These are phyloP conservation scores for Wallacemonas rigidus DNA, from an alignment of 208 protist species.

Conservation along the genomic window DNA sequence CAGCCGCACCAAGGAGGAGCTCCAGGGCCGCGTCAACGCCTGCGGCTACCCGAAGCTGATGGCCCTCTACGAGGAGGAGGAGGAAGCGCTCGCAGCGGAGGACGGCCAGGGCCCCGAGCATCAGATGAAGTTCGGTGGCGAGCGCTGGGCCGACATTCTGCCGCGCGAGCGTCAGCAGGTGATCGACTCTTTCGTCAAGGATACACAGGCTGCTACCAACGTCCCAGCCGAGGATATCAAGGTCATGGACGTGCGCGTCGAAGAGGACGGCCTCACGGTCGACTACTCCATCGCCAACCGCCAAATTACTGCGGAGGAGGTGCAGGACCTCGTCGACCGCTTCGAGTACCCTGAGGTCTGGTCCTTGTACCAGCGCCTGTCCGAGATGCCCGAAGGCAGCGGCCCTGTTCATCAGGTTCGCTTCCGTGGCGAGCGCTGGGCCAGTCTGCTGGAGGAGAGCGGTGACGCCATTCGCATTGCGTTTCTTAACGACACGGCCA, in stretches of 20 bases:
- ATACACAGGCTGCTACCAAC: slow-evolving; percentile 49
- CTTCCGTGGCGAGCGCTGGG: slow-evolving; percentile 51
- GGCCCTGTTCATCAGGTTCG: slow-evolving; percentile 40
- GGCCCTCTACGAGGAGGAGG: slow-evolving; percentile 55
- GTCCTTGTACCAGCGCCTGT: slow-evolving; percentile 52
- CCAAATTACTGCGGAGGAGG: slow-evolving; percentile 24
- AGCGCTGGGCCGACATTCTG: slow-evolving; percentile 47
- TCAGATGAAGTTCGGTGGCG: slow-evolving; percentile 60
- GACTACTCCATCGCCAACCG: slow-evolving; percentile 47
- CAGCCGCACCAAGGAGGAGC: slow-evolving; percentile 27
- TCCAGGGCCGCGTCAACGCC: slow-evolving; percentile 40
- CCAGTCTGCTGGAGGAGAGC: slow-evolving; percentile 29
- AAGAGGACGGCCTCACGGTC: slow-evolving; percentile 46
- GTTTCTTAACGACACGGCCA: slow-evolving; percentile 44
- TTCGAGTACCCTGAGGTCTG: slow-evolving; percentile 61
- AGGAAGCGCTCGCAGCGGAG: slow-evolving; percentile 4
- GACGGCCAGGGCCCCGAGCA: slow-evolving; percentile 28
- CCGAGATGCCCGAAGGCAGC: slow-evolving; percentile 26
- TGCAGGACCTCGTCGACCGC: slow-evolving; percentile 44
- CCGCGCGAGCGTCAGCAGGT: slow-evolving; percentile 35
- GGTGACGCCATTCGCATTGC: slow-evolving; percentile 31
- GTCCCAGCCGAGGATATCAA: slow-evolving; percentile 28
- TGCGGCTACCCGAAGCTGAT: slow-evolving; percentile 52
- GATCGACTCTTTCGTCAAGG: slow-evolving; percentile 49
- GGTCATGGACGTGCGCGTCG: slow-evolving; percentile 33